Base-by-base conservation (phyloP, 139 green algal genomes). In the Diplosphaera chodatii region DNA sequence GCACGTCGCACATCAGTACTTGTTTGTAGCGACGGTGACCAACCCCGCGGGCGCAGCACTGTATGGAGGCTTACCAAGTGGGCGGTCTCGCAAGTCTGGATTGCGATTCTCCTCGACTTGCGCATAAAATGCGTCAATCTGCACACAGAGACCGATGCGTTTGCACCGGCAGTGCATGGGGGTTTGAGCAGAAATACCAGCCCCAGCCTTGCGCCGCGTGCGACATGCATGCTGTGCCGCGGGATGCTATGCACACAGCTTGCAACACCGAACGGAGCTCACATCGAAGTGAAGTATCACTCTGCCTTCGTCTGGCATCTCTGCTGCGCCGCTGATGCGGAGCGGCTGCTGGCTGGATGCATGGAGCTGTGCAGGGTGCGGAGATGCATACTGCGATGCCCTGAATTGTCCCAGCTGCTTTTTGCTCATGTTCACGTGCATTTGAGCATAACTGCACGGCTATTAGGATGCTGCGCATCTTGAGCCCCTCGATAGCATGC, bases 231-330 rank as follows among this genome's bases (percentile, higher is more conserved):
- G 37, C 37, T 48, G 37, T 48, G n/a, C n/a, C n/a, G n/a, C n/a
- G n/a, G n/a, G n/a, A n/a, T n/a, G n/a, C n/a, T n/a, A n/a, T n/a
- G 37, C 37, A 48, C 37, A 10, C 37, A 20, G 37, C 37, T 6
- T 48, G 8, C 37, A 6, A 48, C 8, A 6, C 37, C 48, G 48
- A 23, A 3, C 25, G 48, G 13, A 59, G 8, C 48, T 10, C 48
- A 84, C 83, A 32, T 94, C 88, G 64, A 94, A 87, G 66, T 94
- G 88, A 0, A 93, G 23, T 3, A 93, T 83, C 3, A 88, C 82
- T 1, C 84, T 48, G 2, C 40, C 63, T 0, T 69, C 40, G 69
- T 87, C 83, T 3, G 77, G 74, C 33, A 37, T n/a, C 10, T 41
- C 32, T 8, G 16, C 23, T 8, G 25, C 2, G 62, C 29, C 33